Percentiles rank a stretch among this genome's conserved stretches.
phyloP scores from a whole-genome alignment of 148 eudicot species.

The Dianthus caryophyllus region DNA sequence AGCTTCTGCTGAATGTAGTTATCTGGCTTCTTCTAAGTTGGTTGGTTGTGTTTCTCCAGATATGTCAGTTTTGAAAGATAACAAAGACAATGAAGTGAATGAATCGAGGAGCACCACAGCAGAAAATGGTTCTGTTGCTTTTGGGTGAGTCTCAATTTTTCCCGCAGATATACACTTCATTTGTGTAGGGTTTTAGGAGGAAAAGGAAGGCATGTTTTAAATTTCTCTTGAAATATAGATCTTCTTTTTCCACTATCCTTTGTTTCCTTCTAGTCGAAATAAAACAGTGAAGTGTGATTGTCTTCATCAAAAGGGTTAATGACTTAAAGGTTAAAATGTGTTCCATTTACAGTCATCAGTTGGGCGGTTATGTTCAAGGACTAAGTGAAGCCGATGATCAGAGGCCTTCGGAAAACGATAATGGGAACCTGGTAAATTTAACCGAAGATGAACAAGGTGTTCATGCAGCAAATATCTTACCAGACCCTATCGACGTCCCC shows the following conservation, averaged over 20 bases:
- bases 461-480: constrained; percentile 10
- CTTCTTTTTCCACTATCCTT: too few species aligned
- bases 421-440: constrained; percentile 19
- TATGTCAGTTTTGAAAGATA: constrained; percentile 2
- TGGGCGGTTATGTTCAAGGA: constrained; percentile 21
- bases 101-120: constrained; percentile 16
- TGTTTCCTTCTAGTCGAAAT: not conserved
- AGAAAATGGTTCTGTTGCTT: constrained; percentile 27
- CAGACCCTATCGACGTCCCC: constrained; percentile 19
- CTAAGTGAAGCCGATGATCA: constrained; percentile 8
- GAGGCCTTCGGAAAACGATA: constrained; percentile 16
- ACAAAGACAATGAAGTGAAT: constrained; percentile 14
- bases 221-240: too few species aligned
- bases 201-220: too few species aligned
- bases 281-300: not conserved
- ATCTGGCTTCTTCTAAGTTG: not conserved
- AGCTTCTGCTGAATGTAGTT: not conserved
- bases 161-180: not conserved
- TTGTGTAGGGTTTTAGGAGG: not conserved
- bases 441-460: constrained; percentile 14
- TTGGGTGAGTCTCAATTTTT: constrained; percentile 21
- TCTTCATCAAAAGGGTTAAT: not conserved
- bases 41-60: not conserved
- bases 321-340: not conserved
- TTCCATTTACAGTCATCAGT: not conserved